Conservation (phyloP, 2,329 filamentous ascomycete species). For the Ascochyta clinopodiicola region DNA sequence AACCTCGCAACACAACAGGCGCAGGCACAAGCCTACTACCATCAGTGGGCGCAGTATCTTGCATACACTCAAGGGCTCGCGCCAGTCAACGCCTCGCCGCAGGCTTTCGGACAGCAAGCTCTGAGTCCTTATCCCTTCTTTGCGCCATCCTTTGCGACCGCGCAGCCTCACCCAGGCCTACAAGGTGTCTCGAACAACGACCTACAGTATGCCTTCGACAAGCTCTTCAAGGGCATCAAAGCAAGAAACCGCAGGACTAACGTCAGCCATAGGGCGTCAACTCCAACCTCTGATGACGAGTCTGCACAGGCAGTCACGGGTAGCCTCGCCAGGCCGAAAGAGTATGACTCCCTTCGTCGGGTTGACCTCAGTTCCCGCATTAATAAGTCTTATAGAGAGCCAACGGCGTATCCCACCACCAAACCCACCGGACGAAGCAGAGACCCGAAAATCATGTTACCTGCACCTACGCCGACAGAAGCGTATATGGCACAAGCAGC, state of each 20-base stretch:
- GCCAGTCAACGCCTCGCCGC: constrained; percentile 19
- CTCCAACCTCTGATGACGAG: constrained; percentile 16
- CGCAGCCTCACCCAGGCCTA: constrained; percentile 22
- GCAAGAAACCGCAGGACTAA: constrained; percentile 24
- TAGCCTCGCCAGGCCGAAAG: constrained; percentile 20
- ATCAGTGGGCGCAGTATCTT: constrained; percentile 30
- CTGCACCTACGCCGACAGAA: constrained; percentile 65
- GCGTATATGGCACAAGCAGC: constrained; percentile 67
- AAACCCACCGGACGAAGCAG: constrained; percentile 23
- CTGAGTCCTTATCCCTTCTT: constrained; percentile 21
- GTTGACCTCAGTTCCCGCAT: constrained; percentile 18
- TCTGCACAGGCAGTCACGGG: neutral
- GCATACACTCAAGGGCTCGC: constrained; percentile 12
- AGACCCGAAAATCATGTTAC: constrained; percentile 41
- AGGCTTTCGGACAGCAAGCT: constrained; percentile 16
- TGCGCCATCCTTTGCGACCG: constrained; percentile 16
- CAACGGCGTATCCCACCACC: constrained; percentile 1
- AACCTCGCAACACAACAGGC: constrained; percentile 21
- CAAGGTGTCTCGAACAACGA: constrained; percentile 22
- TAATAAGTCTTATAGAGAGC: constrained; percentile 32
- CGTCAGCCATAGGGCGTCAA: constrained; percentile 21
- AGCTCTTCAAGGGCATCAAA: constrained; percentile 19
- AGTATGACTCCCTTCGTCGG: constrained; percentile 27
- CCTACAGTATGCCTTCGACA: constrained; percentile 30
- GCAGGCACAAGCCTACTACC: constrained; percentile 26